Evolutionary conservation across 495 filamentous ascomycete species (phyloP), one percentile per base, ranked within the genome.

Genomic region (Penicillium alfredii): DNA sequence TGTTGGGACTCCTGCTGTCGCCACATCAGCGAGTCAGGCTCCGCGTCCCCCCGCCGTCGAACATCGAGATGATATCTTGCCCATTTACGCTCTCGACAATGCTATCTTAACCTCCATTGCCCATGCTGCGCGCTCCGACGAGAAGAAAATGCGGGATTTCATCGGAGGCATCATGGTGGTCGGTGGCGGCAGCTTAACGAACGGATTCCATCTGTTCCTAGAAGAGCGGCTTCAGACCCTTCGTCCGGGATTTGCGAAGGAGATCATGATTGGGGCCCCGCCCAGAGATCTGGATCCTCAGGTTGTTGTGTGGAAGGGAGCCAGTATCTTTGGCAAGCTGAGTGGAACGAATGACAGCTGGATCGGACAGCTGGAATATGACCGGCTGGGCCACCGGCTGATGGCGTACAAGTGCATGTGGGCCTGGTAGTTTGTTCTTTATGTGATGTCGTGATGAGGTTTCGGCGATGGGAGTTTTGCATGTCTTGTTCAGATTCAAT

Each of bases 271-370:
- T 32, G 87, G 85, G 21, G 75, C 78, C 10, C 89, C 87, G 22
- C 93, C 92, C 1, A 63, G 92, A 43, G 92, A 98, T 49, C 76
- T 98, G 55, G 92, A 97, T 56, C 84, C 87, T 14, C 87, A 95
- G 56, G 88, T 95, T 4, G 84, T 97, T 19, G 82, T 84, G 5
- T 98, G 92, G 92, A 98, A 98, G 72, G 92, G 92, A 2, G 93
- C 84, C 3, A 94, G 88, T 51, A 86, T 98, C 17, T 98, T 96
- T 70, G 88, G 86, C n/a, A 90, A 94, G 64, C 66, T 98, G 55
- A 74, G 61, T 41, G 66, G 70, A 18, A 86, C 83, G 7, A 95
- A 96, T 61, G 93, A 98, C 63, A 87, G 81, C 59, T 97, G 92
- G 92, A 87, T 97, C 45, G 81, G 82, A 1, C 72, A 77, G 36